Conservation (phyloP, 192 early-diverging fungal species). For the Haplosporangium gracile region DNA sequence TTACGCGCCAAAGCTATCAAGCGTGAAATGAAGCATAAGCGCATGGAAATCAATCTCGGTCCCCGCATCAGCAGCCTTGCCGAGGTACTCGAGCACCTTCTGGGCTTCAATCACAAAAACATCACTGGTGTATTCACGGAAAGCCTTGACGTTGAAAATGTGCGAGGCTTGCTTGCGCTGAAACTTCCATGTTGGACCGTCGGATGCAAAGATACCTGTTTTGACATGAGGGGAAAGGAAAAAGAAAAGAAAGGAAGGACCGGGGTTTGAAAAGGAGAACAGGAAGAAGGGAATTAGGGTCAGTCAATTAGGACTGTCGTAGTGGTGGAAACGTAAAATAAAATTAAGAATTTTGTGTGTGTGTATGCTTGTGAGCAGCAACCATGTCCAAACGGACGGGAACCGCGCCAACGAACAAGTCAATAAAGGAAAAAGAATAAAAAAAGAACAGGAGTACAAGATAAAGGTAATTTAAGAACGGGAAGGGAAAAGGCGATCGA, state of each 20-base stretch:
- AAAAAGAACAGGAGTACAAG: too few relatives aligned
- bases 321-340: not conserved
- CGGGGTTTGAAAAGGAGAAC: not conserved
- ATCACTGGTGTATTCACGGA: constrained; percentile 24
- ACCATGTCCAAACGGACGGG: constrained; percentile 31
- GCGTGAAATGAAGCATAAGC: constrained; percentile 55
- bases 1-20: constrained; percentile 32
- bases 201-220: constrained; percentile 11
- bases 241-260: not conserved
- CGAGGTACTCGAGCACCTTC: constrained; percentile 20
- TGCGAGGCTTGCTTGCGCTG: constrained; percentile 15
- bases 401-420: not conserved
- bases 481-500: too few relatives aligned
- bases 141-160: constrained; percentile 30
- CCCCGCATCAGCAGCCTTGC: constrained; percentile 17
- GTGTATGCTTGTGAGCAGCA: not conserved
- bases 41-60: constrained; percentile 54
- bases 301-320: not conserved
- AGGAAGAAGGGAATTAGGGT: not conserved
- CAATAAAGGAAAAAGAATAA: too few relatives aligned
- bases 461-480: too few relatives aligned
- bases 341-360: constrained; percentile 3
- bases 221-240: not conserved
- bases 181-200: constrained; percentile 22
- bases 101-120: constrained; percentile 16